A percentile compares a stretch with the other conserved stretches of the same genome.
Conservation (phyloP, 179 eudicot genomes). For the Beta lomatogona region DNA sequence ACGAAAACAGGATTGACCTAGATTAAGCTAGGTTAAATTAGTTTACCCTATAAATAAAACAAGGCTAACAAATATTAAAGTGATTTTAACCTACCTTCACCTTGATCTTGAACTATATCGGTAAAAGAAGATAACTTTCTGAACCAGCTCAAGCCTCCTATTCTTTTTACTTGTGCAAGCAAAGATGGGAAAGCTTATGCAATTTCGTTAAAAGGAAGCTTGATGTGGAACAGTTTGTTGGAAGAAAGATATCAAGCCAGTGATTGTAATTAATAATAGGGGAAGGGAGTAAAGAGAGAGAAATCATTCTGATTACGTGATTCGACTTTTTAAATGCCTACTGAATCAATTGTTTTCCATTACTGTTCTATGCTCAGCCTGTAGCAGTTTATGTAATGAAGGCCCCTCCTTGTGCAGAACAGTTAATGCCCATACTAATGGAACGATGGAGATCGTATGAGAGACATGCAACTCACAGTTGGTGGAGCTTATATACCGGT, state of each 20-base stretch:
- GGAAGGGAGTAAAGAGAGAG: background rate
- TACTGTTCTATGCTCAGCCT: background rate
- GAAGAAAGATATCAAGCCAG: too few species aligned
- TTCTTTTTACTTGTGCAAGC: too few species aligned
- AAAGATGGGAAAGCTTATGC: too few species aligned
- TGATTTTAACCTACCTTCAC: background rate
- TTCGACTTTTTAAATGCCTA: background rate
- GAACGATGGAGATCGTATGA: background rate
- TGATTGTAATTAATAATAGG: background rate
- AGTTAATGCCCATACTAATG: background rate
- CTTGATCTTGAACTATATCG: background rate
- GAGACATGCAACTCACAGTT: background rate
- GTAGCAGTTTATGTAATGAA: slow-evolving; percentile 2
- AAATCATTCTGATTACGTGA: too few species aligned
- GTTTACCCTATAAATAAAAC: background rate
- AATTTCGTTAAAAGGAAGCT: too few species aligned
- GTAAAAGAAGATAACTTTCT: background rate
- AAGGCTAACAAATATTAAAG: background rate
- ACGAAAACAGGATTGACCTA: background rate
- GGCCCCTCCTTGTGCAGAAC: background rate
- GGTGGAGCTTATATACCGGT: background rate
- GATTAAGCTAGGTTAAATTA: too few species aligned
- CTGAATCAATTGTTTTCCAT: background rate
- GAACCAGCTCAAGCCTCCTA: background rate
- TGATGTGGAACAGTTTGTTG: too few species aligned